Conservation (phyloP, 495 filamentous ascomycete genomes). For the Penicillium riverlandense region DNA sequence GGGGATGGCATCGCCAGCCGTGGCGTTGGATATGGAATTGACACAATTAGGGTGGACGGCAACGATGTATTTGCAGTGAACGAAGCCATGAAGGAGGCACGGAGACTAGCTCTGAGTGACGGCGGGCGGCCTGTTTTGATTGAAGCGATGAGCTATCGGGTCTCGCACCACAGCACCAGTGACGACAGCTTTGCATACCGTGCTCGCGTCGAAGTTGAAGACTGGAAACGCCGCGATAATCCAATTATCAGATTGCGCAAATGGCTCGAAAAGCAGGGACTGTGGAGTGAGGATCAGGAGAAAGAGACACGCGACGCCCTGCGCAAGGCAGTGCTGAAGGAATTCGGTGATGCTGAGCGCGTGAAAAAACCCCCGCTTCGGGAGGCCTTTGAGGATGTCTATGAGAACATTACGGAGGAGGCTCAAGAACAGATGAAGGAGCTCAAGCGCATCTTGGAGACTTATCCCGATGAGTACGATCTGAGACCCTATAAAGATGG, state of each 20-base stretch:
- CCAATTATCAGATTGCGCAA: slow-evolving; percentile 87
- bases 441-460: slow-evolving; percentile 67
- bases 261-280: slow-evolving; percentile 73
- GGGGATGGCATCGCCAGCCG: slow-evolving; percentile 94
- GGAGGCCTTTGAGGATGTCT: slow-evolving; percentile 78
- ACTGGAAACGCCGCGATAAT: slow-evolving; percentile 96
- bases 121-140: slow-evolving; percentile 79
- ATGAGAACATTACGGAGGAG: slow-evolving; percentile 81
- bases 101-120: slow-evolving; percentile 66
- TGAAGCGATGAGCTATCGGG: slow-evolving; percentile 96
- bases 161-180: slow-evolving; percentile 94
- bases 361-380: slow-evolving; percentile 80
- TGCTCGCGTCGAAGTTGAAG: slow-evolving; percentile 88
- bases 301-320: slow-evolving; percentile 60
- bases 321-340: slow-evolving; percentile 69
- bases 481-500: slow-evolving; percentile 70
- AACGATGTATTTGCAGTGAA: slow-evolving; percentile 96
- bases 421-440: slow-evolving; percentile 69
- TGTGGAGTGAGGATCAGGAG: slow-evolving; percentile 82
- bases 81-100: slow-evolving; percentile 72
- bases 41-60: slow-evolving; percentile 92
- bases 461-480: slow-evolving; percentile 93
- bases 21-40: slow-evolving; percentile 94
- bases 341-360: slow-evolving; percentile 80
- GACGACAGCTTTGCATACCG: slow-evolving; percentile 97